Conservation (phyloP, 768 basidiomycete species). For the Termitomyces sp. region DNA sequence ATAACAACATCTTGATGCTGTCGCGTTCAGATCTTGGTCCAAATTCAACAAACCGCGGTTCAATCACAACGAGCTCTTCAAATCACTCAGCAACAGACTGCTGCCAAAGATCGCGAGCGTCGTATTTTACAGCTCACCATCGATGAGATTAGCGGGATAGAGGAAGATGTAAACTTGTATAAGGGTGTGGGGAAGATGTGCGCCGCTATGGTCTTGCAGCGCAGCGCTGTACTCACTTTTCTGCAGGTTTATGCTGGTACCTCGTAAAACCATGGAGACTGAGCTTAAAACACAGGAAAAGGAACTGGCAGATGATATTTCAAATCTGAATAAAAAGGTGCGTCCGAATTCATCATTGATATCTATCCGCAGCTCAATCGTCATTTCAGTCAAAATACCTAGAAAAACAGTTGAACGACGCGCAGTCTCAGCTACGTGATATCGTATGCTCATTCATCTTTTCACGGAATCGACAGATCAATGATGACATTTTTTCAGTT, state of each 20-base stretch:
- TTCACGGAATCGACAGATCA: neutral
- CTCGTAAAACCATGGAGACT: constrained; percentile 72
- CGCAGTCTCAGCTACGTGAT: constrained; percentile 80
- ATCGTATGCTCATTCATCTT: constrained; percentile 51
- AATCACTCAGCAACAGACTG: constrained; percentile 67
- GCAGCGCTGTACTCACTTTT: neutral
- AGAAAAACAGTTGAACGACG: constrained; percentile 91
- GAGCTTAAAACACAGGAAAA: constrained; percentile 76
- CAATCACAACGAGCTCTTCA: constrained; percentile 79
- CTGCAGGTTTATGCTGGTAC: constrained; percentile 87
- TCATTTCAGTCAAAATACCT: constrained; percentile 72
- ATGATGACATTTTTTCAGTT: constrained; percentile 32
- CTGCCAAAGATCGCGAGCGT: constrained; percentile 82
- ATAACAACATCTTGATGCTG: constrained; percentile 16
- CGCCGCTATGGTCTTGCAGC: constrained; percentile 15
- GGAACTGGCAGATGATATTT: constrained; percentile 79
- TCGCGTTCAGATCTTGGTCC: constrained; percentile 69
- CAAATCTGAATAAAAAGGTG: constrained; percentile 83
- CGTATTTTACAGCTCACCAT: constrained; percentile 87
- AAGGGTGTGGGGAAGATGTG: constrained; percentile 97
- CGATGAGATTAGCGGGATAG: constrained; percentile 69
- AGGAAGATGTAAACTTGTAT: constrained; percentile 77
- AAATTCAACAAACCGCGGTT: constrained; percentile 89
- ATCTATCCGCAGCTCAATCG: neutral
- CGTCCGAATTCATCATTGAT: neutral